Evolutionary conservation across 257 asterid genomes (phyloP), one percentile per base, ranked within the genome.

Genomic region (Ajuga chamaepitys): DNA sequence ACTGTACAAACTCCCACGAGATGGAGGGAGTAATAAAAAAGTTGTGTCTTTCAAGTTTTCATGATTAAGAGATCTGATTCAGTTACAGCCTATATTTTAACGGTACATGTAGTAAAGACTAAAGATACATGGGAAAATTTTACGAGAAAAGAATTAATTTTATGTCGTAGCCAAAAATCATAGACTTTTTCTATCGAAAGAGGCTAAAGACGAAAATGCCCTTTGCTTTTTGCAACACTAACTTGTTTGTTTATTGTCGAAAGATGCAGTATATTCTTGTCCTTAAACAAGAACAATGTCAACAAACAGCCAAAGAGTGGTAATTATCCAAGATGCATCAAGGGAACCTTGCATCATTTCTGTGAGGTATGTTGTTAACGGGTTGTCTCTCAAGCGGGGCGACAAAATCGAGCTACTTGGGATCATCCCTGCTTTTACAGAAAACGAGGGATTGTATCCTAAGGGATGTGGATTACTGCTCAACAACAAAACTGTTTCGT

Each of bases 321-420:
- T 85, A 14, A 72, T 85, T 14, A 57, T 82, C 57, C 91, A 82
- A 51, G 88, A 80, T 16, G 84, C 83, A n/a, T 77, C 84, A 7
- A 64, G 53, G 57, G 75, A 45, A 14, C 70, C 68, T 10, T 28
- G 77, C 30, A 46, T 53, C 1, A 37, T 47, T 32, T 66, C 70
- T 11, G 45, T 71, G 44, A 75, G 70, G 52, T 54, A 66, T n/a
- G 70, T 73, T 40, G 61, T 75, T 13, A 40, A 6, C 6, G 51
- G 62, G 6, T 64, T 78, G 47, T 58, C 80, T n/a, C 78, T 81
- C 1, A 48, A 21, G 17, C 5, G 42, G 26, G 84, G 82, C 6
- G 82, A 74, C 58, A 68, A 13, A 11, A 48, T 84, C 58, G 74
- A 47, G 70, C 66, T 79, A 58, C 84, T 84, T 34, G 81, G 80